Base-by-base conservation (phyloP, 1,284 basidiomycete species). In the Ustanciosporium gigantosporum region DNA sequence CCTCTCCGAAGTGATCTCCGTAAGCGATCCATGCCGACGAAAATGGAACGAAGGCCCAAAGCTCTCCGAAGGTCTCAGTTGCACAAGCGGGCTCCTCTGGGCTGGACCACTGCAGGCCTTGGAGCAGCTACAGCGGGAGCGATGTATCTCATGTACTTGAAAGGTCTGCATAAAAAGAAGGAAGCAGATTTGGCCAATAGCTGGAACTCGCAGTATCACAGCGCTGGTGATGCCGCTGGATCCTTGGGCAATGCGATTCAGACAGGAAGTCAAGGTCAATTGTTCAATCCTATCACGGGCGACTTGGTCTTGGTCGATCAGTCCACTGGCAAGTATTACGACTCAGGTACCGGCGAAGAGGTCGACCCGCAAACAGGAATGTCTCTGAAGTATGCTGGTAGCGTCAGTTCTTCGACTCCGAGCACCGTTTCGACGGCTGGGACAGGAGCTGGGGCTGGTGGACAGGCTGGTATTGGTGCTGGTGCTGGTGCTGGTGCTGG, bases 231-330 rank as follows among this genome's bases (percentile, higher is more conserved):
- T 2, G 60, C 60, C 0, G 60, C 60, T 13, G 27, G 41, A 16
- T 35, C 45, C 2, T 42, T 52, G 3, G 60, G 60, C 14, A 64
- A 57, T 14, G 48, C 53, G n/a, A 57, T 64, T 36, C 24, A 13
- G 22, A 57, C 53, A 6, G 60, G 60, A 4, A 39, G 42, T 19
- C 48, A 46, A 24, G 60, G 60, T 0, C 53, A 57, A 37, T 46
- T 64, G 1, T 52, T 64, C 46, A 64, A 64, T 32, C 60, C 60
- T 5, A 31, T 57, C 27, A 49, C 48, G 2, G 60, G 60, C 22
- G 32, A 43, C 22, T 37, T 57, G 2, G 34, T 64, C 24, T 32
- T 57, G 7, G 46, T 64, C 2, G 60, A 64, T 21, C 31, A 45
- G 4, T 53, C 24, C 37, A 46, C 49, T 2, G 27, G 32, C 19